These are phyloP conservation scores for Penstemon newberryi DNA, from an alignment of 257 asterid genomes.

Conservation along the genomic window DNA sequence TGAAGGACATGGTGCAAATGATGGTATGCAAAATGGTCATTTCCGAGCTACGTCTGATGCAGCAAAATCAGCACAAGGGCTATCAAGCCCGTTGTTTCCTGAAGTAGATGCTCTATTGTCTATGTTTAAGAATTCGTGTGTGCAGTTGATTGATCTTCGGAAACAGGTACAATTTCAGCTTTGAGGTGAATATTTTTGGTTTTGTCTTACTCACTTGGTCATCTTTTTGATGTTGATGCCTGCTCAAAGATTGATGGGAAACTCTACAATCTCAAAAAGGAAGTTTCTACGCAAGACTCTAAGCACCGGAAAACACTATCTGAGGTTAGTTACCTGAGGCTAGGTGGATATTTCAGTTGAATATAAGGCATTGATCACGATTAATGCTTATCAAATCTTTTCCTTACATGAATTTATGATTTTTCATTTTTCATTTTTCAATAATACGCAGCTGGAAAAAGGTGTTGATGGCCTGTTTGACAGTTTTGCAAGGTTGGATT, in stretches of 20 bases:
- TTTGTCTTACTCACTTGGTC: conserved; percentile 18
- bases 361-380: not conserved
- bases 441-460: conserved; percentile 77
- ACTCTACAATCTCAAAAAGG: conserved; percentile 73
- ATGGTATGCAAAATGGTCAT: conserved; percentile 70
- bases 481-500: conserved; percentile 93
- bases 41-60: conserved; percentile 61
- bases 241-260: conserved; percentile 79
- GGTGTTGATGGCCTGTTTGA: conserved; percentile 97
- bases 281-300: conserved; percentile 83
- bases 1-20: conserved; percentile 72
- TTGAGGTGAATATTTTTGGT: not conserved
- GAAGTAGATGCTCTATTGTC: conserved; percentile 88
- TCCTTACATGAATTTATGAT: conserved; percentile 16
- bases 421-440: conserved; percentile 20
- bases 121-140: conserved; percentile 79
- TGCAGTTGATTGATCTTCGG: conserved; percentile 83
- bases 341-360: conserved; percentile 13
- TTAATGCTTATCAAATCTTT: not conserved
- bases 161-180: conserved; percentile 52
- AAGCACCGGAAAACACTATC: conserved; percentile 91
- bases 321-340: conserved; percentile 53
- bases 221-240: conserved; percentile 32
- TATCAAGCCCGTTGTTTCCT: conserved; percentile 73
- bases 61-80: conserved; percentile 38